Percentiles rank a stretch among this genome's conserved stretches.
phyloP scores from a whole-genome alignment of 1,284 basidiomycete genomes.

The Sanghuangporus weigelae region DNA sequence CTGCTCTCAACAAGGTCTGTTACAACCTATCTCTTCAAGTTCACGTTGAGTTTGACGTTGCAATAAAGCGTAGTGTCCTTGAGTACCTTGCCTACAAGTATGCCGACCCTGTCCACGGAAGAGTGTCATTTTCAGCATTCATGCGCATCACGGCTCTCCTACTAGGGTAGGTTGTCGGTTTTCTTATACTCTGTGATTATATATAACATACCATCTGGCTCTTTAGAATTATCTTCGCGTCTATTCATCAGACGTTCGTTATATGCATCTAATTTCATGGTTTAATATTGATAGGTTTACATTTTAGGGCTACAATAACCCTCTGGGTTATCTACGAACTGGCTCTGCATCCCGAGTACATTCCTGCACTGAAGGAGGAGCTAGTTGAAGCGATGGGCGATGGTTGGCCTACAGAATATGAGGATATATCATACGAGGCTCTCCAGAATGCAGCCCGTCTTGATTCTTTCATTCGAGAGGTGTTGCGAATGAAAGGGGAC shows the following conservation, averaged over 20 bases:
- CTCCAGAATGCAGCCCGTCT: conserved; percentile 28
- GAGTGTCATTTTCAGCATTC: not conserved
- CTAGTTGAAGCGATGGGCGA: conserved; percentile 24
- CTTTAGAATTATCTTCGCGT: conserved; percentile 4
- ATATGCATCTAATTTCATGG: not conserved
- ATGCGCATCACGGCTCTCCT: not conserved
- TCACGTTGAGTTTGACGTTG: not conserved
- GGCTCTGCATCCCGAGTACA: conserved; percentile 22
- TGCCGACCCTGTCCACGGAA: not conserved
- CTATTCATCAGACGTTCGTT: conserved; percentile 8
- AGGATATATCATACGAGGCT: conserved; percentile 26
- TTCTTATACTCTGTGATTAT: not conserved
- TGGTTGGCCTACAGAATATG: conserved; percentile 23
- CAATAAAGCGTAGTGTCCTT: not conserved
- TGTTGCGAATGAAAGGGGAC: conserved; percentile 35
- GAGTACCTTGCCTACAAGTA: not conserved
- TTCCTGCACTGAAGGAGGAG: conserved; percentile 22
- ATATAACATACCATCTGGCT: not conserved
- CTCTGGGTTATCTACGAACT: conserved; percentile 31
- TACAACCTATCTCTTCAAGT: not conserved
- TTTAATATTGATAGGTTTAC: conserved; percentile 24
- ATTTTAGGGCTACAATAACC: conserved; percentile 28
- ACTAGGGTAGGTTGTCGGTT: not conserved
- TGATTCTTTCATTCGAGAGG: conserved; percentile 36
- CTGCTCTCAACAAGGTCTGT: not conserved